Base-by-base conservation (phyloP, 352 stramenopile species). In the Blastocystis sp. region DNA sequence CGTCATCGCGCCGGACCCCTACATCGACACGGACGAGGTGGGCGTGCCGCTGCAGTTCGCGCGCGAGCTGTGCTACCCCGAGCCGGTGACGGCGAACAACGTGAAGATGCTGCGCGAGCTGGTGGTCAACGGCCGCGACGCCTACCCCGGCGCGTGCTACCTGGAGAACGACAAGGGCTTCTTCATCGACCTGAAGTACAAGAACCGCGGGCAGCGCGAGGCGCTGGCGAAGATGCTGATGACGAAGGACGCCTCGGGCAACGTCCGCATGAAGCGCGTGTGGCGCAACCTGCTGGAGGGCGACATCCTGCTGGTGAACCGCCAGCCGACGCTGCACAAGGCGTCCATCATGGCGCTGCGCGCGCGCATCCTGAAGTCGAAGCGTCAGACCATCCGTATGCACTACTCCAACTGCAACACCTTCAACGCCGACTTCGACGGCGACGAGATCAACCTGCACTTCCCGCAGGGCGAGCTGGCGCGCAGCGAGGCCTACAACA, bases 361-460 rank as follows among this genome's bases (percentile, higher is more conserved):
- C 88, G 97, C 97, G 23, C 94, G 96, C 81, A 96, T 99, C 79
- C 91, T 99, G 48, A 95, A 89, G 52, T 91, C 89, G 66, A 97
- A 93, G 62, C 97, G 98, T 92, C 97, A 99, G 91, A 99, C 97
- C 40, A 97, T 99, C 89, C 94, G 97, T 67, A 98, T 99, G 96
- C 96, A 99, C 92, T 99, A 99, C 90, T 96, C 96, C 52, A 99
- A 99, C 92, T 99, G 96, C 92, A 99, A 99, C 92, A 98, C 97
- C 60, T 99, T 98, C 93, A 99, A 99, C 92, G 97, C 97, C 53
- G 97, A 99, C 92, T 99, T 99, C 90, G 97, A 99, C 91, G 97
- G 97, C 88, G 97, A 99, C 91, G 97, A 99, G 92, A 99, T 99
- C 93, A 99, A 99, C 92, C 98, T 98, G 91, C 97, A 99, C 91